A percentile compares a stretch with the other conserved stretches of the same genome.
phyloP scores from a whole-genome alignment of 2,329 filamentous ascomycete genomes.

The Aspergillus hiratsukae region DNA sequence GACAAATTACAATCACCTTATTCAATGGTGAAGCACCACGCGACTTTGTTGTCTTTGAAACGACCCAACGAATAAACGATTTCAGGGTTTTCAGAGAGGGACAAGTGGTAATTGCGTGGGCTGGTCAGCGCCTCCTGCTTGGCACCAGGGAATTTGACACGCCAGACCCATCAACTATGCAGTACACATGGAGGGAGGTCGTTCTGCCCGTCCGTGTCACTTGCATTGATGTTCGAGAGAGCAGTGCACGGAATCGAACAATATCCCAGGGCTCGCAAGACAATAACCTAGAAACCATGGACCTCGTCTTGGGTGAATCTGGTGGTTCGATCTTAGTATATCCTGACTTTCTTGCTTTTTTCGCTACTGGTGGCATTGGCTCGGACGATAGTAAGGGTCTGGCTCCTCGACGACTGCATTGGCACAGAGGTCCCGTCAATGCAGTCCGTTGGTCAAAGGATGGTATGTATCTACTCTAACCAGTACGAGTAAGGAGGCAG shows the following conservation, averaged over 20 bases:
- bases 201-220: constrained; percentile 59
- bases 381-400: constrained; percentile 40
- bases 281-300: constrained; percentile 47
- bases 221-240: constrained; percentile 60
- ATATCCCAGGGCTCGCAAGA: constrained; percentile 9
- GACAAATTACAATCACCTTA: constrained; percentile 26
- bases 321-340: constrained; percentile 79
- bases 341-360: constrained; percentile 62
- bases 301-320: constrained; percentile 72
- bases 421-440: constrained; percentile 82
- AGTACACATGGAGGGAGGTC: constrained; percentile 53
- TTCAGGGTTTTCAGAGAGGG: constrained; percentile 29
- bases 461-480: constrained; percentile 50
- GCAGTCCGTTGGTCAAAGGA: constrained; percentile 88
- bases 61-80: constrained; percentile 22
- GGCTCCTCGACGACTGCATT: constrained; percentile 69
- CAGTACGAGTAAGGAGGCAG: background rate
- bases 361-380: constrained; percentile 45
- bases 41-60: constrained; percentile 27
- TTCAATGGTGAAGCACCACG: constrained; percentile 18
- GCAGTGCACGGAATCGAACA: constrained; percentile 18
- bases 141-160: constrained; percentile 46
- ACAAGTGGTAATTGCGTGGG: constrained; percentile 36
- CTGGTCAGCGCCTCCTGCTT: constrained; percentile 51
- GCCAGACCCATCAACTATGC: constrained; percentile 31